Percentiles rank a stretch among this genome's conserved stretches.
Evolutionary conservation across 2,329 filamentous ascomycete genomes (phyloP).

Genomic region (Epicoccum nigrum): DNA sequence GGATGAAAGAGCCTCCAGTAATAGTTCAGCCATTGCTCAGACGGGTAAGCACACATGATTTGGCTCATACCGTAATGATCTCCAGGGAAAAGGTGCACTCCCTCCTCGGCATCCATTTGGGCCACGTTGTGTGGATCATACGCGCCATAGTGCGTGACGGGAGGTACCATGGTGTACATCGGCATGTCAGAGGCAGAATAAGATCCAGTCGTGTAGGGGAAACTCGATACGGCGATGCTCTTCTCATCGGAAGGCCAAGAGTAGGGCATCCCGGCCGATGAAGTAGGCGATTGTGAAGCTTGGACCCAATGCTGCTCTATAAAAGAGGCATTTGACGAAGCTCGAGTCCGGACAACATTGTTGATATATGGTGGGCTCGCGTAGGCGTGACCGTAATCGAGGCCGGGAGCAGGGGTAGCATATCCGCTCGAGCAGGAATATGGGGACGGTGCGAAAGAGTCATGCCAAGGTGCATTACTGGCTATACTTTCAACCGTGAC

Average conservation of each 20-base stretch:
- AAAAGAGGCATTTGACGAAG: conserved; percentile 46
- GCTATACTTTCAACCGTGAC: conserved; percentile 27
- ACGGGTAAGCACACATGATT: conserved; percentile 39
- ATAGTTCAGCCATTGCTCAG: conserved; percentile 51
- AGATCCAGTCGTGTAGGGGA: conserved; percentile 32
- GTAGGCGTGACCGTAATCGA: conserved; percentile 35
- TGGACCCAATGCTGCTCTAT: conserved; percentile 39
- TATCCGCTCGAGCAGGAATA: conserved; percentile 46
- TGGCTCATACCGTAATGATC: conserved; percentile 48
- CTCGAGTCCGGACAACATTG: conserved; percentile 39
- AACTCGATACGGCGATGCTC: conserved; percentile 27
- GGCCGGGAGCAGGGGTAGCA: conserved; percentile 36
- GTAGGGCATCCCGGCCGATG: conserved; percentile 43
- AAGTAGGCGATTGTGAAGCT: conserved; percentile 44
- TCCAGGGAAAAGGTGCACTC: conserved; percentile 42
- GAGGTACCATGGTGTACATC: conserved; percentile 24
- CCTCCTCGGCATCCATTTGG: conserved; percentile 47
- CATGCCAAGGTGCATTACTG: conserved; percentile 30
- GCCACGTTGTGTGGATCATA: conserved; percentile 41
- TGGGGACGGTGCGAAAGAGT: conserved; percentile 39
- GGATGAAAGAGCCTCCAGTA: conserved; percentile 56
- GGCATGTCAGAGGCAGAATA: conserved; percentile 37
- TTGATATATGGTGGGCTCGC: conserved; percentile 36
- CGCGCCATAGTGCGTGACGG: conserved; percentile 33
- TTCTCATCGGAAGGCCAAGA: conserved; percentile 41